phyloP scores from a whole-genome alignment of 192 early-diverging fungal genomes.

The Backusella tuberculispora region DNA sequence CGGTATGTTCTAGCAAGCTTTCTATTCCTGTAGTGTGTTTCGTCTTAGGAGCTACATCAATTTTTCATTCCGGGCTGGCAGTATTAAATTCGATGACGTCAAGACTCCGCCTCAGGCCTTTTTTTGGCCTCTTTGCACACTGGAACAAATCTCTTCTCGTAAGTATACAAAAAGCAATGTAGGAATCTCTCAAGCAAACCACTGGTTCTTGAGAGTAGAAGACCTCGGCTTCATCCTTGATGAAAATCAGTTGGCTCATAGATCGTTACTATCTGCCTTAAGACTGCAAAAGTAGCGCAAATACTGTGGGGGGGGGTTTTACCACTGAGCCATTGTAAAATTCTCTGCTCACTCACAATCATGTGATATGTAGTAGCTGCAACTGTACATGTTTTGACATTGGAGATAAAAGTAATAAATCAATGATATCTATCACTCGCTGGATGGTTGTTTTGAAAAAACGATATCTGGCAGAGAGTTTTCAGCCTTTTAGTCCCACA shows the following conservation, averaged over 20 bases:
- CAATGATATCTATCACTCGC: conserved; percentile 18
- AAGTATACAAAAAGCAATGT: conserved; percentile 10
- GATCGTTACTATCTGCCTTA: conserved; percentile 14
- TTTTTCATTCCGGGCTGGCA: too few species aligned
- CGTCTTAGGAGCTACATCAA: not conserved
- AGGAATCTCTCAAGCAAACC: not conserved
- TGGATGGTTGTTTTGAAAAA: conserved; percentile 14
- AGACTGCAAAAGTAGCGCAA: conserved; percentile 16
- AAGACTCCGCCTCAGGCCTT: not conserved
- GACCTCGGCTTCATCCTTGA: not conserved
- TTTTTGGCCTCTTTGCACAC: not conserved
- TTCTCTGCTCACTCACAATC: conserved; percentile 13
- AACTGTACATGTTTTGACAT: conserved; percentile 23
- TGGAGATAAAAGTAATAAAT: conserved; percentile 23
- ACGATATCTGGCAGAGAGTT: conserved; percentile 18
- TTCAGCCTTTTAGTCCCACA: conserved; percentile 18
- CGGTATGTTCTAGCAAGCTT: conserved; percentile 3
- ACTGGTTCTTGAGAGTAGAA: conserved; percentile 8
- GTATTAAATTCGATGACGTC: too few species aligned
- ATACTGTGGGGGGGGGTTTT: conserved; percentile 15
- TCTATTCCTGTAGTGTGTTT: conserved; percentile 4
- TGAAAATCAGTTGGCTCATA: not conserved
- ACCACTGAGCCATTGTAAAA: conserved; percentile 13
- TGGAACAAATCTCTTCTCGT: not conserved
- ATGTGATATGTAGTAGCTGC: conserved; percentile 1